These are phyloP conservation scores for Trypanosoma mega DNA, from an alignment of 208 protist genomes.

Conservation along the genomic window DNA sequence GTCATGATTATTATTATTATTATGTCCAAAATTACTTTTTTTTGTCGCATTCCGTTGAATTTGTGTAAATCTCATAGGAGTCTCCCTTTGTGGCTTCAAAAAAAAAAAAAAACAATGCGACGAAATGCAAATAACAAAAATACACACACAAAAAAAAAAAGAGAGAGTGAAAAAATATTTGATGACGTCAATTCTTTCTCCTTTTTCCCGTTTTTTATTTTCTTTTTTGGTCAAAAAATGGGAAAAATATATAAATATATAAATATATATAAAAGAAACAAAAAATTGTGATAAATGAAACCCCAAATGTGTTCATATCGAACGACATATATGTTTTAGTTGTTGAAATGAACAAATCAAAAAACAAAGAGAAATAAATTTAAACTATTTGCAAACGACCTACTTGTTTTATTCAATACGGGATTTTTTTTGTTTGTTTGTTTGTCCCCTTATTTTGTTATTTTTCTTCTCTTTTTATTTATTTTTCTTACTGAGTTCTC, in stretches of 20 bases:
- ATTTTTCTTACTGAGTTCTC: too few relatives aligned
- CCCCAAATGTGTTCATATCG: not conserved
- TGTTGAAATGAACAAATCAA: not conserved
- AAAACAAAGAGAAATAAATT: not conserved
- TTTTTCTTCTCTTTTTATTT: too few relatives aligned
- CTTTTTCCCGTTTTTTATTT: not conserved
- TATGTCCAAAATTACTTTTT: too few relatives aligned
- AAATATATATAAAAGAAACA: constrained; percentile 1
- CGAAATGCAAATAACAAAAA: too few relatives aligned
- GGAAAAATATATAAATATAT: constrained; percentile 1
- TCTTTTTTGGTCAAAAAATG: not conserved
- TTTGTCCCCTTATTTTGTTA: too few relatives aligned
- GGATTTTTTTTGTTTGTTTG: too few relatives aligned
- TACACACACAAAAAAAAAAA: too few relatives aligned
- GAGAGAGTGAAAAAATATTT: not conserved
- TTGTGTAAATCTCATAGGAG: too few relatives aligned
- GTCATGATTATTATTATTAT: too few relatives aligned
- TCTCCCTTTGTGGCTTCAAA: too few relatives aligned
- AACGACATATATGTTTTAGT: not conserved
- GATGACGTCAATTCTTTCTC: constrained; percentile 2
- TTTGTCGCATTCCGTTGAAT: too few relatives aligned
- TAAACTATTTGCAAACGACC: not conserved
- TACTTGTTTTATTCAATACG: not conserved
- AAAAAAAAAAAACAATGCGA: too few relatives aligned
- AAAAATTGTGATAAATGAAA: not conserved